phyloP scores from a whole-genome alignment of 345 rosid species.

The Gossypium sturtianum region DNA sequence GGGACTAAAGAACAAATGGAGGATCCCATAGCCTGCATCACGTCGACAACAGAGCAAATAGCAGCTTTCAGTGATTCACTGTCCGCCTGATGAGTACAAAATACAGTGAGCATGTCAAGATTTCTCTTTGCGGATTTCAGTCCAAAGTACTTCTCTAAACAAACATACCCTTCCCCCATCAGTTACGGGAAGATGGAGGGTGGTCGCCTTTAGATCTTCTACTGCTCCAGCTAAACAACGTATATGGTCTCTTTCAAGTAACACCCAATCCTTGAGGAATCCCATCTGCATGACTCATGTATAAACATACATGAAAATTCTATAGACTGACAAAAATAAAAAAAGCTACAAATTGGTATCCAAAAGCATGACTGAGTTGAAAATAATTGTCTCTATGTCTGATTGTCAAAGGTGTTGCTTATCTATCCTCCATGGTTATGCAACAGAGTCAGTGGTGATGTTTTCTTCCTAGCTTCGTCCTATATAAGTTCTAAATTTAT shows the following conservation, averaged over 20 bases:
- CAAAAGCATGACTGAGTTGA: not conserved
- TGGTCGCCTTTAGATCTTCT: conserved; percentile 86
- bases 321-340: not conserved
- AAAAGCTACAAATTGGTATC: not conserved
- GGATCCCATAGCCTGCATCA: conserved; percentile 87
- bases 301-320: conserved; percentile 14
- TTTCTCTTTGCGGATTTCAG: conserved; percentile 13
- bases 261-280: conserved; percentile 79
- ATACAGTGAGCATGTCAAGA: conserved; percentile 11
- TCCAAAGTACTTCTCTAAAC: not conserved
- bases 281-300: conserved; percentile 48
- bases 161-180: conserved; percentile 76
- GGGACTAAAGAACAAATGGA: conserved; percentile 61
- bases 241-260: conserved; percentile 70
- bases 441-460: not conserved
- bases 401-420: not conserved
- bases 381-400: not conserved
- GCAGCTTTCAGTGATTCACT: conserved; percentile 68
- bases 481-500: not conserved
- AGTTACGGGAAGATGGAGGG: conserved; percentile 83
- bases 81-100: conserved; percentile 56
- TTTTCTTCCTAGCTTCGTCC: not conserved
- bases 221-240: conserved; percentile 70
- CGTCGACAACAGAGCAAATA: conserved; percentile 81
- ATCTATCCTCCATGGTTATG: not conserved